Conservation (phyloP, 495 filamentous ascomycete species). For the Neurospora pannonica region DNA sequence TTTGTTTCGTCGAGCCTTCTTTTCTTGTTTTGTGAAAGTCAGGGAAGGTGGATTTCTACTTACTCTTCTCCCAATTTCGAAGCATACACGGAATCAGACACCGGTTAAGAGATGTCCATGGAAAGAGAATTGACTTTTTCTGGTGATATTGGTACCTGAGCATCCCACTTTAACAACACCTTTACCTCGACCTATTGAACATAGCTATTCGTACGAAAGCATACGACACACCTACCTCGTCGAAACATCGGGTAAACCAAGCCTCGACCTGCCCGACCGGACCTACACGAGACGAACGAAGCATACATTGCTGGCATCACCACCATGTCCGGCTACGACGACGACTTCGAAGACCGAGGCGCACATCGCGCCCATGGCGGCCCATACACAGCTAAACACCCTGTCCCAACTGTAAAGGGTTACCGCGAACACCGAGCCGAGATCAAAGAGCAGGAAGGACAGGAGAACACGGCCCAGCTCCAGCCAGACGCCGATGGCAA, state of each 20-base stretch:
- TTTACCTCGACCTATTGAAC: not conserved
- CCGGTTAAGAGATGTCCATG: not conserved
- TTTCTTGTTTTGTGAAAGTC: not conserved
- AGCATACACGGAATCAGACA: not conserved
- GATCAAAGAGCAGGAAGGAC: conserved; percentile 17
- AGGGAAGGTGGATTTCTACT: not conserved
- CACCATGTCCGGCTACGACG: not conserved
- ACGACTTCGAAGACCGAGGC: conserved; percentile 41
- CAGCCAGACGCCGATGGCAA: conserved; percentile 33
- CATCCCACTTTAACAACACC: not conserved
- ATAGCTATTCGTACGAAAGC: not conserved
- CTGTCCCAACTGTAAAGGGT: conserved; percentile 52
- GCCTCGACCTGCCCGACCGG: not conserved
- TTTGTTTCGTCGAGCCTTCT: not conserved
- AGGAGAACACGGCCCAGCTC: conserved; percentile 18
- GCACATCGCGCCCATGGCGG: conserved; percentile 35
- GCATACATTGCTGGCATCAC: too few relatives aligned
- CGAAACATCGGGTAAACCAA: not conserved
- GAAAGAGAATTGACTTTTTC: not conserved
- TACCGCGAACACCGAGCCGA: conserved; percentile 50
- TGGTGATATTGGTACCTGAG: not conserved
- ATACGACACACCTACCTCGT: not conserved
- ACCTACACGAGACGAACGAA: not conserved
- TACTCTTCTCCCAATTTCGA: not conserved
- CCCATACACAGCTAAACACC: conserved; percentile 47